A percentile compares a stretch with the other conserved stretches of the same genome.
Conservation (phyloP, 257 asterid species). For the Capsicum rhomboideum region DNA sequence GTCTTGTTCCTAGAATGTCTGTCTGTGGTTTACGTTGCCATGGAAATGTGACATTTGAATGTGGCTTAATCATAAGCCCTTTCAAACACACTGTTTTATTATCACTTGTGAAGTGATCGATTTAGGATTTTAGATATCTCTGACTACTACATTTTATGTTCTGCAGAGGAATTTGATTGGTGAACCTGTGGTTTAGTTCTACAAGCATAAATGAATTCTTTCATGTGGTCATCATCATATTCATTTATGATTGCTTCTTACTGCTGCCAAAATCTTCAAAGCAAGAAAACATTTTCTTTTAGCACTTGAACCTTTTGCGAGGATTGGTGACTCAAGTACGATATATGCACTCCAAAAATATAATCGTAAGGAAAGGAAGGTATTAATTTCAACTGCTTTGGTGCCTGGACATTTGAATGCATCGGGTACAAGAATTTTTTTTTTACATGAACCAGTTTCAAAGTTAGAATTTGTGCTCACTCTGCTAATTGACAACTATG, state of each 20-base stretch:
- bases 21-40: background rate
- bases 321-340: slow-evolving; percentile 25
- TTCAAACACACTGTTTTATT: too few species aligned
- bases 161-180: slow-evolving; percentile 2
- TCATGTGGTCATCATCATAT: slow-evolving; percentile 35
- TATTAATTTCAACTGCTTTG: slow-evolving; percentile 34
- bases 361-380: slow-evolving; percentile 24
- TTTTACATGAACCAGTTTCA: slow-evolving; percentile 25
- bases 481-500: slow-evolving; percentile 83
- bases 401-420: slow-evolving; percentile 55
- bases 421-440: slow-evolving; percentile 28
- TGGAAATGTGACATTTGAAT: background rate
- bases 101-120: too few species aligned
- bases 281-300: slow-evolving; percentile 23
- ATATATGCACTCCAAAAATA: slow-evolving; percentile 12
- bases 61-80: background rate
- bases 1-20: background rate
- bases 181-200: background rate
- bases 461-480: slow-evolving; percentile 55
- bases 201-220: slow-evolving; percentile 31
- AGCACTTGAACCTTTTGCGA: slow-evolving; percentile 28
- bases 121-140: background rate
- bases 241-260: slow-evolving; percentile 31
- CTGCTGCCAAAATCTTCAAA: slow-evolving; percentile 28
- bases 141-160: slow-evolving; percentile 3